Evolutionary conservation across 768 basidiomycete genomes (phyloP).

Genomic region (Podaxis sp.): DNA sequence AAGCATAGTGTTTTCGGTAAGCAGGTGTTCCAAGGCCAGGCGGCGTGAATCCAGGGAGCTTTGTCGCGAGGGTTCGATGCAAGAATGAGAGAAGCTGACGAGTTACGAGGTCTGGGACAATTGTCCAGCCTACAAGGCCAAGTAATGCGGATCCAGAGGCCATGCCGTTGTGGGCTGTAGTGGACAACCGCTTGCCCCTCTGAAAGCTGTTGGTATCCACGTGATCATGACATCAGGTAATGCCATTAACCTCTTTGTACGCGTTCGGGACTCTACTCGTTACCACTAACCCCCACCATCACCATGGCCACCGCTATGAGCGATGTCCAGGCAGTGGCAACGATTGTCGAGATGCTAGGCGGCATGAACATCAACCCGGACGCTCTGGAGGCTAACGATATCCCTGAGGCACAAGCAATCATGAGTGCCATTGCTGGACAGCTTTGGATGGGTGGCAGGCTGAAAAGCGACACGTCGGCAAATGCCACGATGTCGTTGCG

Average conservation of each 20-base stretch:
- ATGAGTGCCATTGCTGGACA: conserved; percentile 35
- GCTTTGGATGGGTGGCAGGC: conserved; percentile 15
- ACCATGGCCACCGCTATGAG: background rate
- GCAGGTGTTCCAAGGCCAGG: conserved; percentile 41
- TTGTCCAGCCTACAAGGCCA: conserved; percentile 60
- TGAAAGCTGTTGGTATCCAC: background rate
- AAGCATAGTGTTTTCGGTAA: conserved; percentile 60
- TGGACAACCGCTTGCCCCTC: background rate
- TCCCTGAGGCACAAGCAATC: conserved; percentile 31
- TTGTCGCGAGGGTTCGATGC: conserved; percentile 27
- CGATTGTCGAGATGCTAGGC: conserved; percentile 27
- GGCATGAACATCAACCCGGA: conserved; percentile 27
- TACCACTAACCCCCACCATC: background rate
- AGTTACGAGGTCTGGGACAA: conserved; percentile 64
- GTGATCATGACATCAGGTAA: conserved; percentile 6
- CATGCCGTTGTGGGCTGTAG: conserved; percentile 21
- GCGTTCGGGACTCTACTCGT: background rate
- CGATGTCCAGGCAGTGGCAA: background rate
- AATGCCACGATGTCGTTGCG: conserved; percentile 1
- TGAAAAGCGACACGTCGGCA: background rate
- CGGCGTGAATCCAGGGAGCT: conserved; percentile 24
- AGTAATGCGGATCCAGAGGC: conserved; percentile 18
- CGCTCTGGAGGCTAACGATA: conserved; percentile 32
- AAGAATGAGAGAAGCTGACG: conserved; percentile 47
- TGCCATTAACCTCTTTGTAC: background rate